Evolutionary conservation across 495 filamentous ascomycete species (phyloP).

Genomic region (Polyplosphaeria fusca): DNA sequence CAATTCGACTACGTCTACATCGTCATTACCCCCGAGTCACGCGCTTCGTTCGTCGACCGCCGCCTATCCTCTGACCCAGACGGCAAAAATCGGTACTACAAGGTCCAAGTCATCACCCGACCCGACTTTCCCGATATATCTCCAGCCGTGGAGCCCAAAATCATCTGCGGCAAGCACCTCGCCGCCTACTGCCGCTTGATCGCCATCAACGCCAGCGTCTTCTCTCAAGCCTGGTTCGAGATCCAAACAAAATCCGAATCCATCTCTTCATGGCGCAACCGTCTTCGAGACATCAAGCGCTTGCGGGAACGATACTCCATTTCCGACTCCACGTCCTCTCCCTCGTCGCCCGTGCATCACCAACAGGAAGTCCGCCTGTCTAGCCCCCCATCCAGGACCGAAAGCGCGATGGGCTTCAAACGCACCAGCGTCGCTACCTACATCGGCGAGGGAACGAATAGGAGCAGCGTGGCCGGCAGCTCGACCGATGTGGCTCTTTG

Average conservation of each 20-base stretch:
- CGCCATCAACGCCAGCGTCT: conserved; percentile 89
- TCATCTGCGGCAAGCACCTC: conserved; percentile 74
- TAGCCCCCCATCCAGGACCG: conserved; percentile 13
- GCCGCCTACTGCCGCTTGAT: conserved; percentile 86
- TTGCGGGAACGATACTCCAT: conserved; percentile 61
- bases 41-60: conserved; percentile 54
- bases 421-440: conserved; percentile 28
- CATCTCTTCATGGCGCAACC: conserved; percentile 82
- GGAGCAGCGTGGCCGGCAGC: conserved; percentile 23
- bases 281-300: conserved; percentile 77
- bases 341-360: conserved; percentile 4
- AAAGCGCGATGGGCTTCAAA: conserved; percentile 16
- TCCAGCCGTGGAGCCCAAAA: conserved; percentile 79
- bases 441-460: conserved; percentile 28
- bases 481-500: conserved; percentile 16
- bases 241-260: conserved; percentile 78
- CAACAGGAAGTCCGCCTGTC: conserved; percentile 7
- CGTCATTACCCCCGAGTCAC: conserved; percentile 82
- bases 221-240: conserved; percentile 82
- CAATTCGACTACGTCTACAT: conserved; percentile 97
- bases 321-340: not conserved
- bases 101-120: conserved; percentile 78
- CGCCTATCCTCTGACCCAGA: conserved; percentile 29
- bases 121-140: conserved; percentile 87
- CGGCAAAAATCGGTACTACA: conserved; percentile 63